Evolutionary conservation across 169 alveolate genomes (phyloP).

Genomic region (Babesia caballi): DNA sequence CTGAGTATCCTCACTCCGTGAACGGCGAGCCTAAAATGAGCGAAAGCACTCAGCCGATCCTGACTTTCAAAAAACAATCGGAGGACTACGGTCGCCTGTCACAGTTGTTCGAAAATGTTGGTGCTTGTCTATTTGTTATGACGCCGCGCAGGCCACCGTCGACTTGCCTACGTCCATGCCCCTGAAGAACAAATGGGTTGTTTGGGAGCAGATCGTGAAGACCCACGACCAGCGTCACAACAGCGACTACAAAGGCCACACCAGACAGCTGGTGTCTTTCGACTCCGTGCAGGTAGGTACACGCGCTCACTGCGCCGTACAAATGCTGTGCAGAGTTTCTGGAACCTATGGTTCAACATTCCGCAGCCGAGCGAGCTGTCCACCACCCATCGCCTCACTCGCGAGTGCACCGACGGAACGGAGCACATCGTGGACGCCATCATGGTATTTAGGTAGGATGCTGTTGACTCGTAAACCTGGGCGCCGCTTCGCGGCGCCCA

Average conservation of each 20-base stretch:
- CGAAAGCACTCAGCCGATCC: slow-evolving; percentile 6
- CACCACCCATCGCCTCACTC: slow-evolving; percentile 65
- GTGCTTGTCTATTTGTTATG: neutral
- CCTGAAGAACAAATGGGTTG: slow-evolving; percentile 81
- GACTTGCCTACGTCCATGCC: slow-evolving; percentile 45
- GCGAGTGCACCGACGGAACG: slow-evolving; percentile 70
- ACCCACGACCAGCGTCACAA: slow-evolving; percentile 68
- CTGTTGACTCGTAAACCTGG: too few relatives aligned
- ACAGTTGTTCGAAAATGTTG: slow-evolving; percentile 46
- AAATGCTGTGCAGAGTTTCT: slow-evolving; percentile 40
- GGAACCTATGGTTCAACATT: slow-evolving; percentile 78
- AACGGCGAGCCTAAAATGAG: too few relatives aligned
- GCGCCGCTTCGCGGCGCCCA: too few relatives aligned
- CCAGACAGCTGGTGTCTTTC: slow-evolving; percentile 82
- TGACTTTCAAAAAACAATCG: slow-evolving; percentile 54
- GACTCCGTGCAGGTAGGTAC: slow-evolving; percentile 73
- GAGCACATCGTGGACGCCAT: slow-evolving; percentile 76
- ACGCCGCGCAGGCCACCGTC: slow-evolving; percentile 5
- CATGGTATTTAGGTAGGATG: slow-evolving; percentile 65
- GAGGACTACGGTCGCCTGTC: slow-evolving; percentile 38
- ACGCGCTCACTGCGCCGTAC: neutral
- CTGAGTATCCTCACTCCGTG: too few relatives aligned
- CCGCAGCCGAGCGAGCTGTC: slow-evolving; percentile 79
- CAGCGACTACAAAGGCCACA: slow-evolving; percentile 78
- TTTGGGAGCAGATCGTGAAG: slow-evolving; percentile 80